Evolutionary conservation across 345 rosid genomes (phyloP).

Genomic region (Cardiospermum halicacabum): DNA sequence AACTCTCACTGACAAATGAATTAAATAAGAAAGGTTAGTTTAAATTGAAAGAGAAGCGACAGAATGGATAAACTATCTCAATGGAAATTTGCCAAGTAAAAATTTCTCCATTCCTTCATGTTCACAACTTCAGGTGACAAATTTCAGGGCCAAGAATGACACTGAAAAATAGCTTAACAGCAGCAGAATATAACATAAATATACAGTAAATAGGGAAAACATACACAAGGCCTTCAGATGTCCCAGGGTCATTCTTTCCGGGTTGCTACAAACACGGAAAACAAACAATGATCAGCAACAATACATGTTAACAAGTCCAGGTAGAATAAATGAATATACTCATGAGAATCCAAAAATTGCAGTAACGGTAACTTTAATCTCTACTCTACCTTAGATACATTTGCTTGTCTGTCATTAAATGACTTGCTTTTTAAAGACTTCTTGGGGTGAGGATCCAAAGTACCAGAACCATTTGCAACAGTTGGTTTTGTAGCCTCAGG

Average conservation of each 20-base stretch:
- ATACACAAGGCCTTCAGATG: conserved; percentile 52
- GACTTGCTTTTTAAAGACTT: conserved; percentile 49
- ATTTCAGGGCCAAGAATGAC: not conserved
- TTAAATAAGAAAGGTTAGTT: too few relatives aligned
- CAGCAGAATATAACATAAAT: not conserved
- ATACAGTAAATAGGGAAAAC: conserved; percentile 14
- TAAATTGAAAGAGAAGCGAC: too few relatives aligned
- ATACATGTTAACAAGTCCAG: conserved; percentile 5
- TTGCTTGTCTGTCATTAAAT: conserved; percentile 42
- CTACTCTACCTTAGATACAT: conserved; percentile 43
- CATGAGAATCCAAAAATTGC: not conserved
- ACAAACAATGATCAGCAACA: conserved; percentile 28
- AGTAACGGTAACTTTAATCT: conserved; percentile 7
- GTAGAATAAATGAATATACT: not conserved
- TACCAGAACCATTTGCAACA: conserved; percentile 52
- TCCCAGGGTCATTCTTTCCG: conserved; percentile 44
- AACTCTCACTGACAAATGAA: not conserved
- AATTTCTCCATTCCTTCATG: not conserved
- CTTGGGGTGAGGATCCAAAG: conserved; percentile 33
- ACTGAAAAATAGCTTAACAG: conserved; percentile 2
- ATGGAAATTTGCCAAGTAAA: not conserved
- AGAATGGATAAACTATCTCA: not conserved
- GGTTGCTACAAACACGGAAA: conserved; percentile 42
- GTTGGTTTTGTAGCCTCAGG: conserved; percentile 22
- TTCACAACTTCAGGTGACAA: not conserved